Conservation (phyloP, 345 rosid species). For the Draba incana region DNA sequence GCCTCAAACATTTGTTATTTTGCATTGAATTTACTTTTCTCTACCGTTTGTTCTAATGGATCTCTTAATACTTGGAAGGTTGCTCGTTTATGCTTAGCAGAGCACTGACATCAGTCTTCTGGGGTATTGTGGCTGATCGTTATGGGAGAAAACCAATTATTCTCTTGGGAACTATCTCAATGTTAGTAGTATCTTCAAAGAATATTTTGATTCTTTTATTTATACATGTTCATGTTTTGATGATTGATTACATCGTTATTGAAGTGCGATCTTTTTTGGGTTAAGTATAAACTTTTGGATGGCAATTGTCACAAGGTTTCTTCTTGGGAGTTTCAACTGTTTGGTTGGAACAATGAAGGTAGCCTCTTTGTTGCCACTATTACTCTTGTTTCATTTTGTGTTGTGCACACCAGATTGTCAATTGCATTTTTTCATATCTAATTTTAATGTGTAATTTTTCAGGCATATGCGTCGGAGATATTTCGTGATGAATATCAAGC, state of each 20-base stretch:
- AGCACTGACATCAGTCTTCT: slow-evolving; percentile 83
- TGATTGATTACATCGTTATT: neutral
- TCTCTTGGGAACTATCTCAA: slow-evolving; percentile 64
- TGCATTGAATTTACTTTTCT: slow-evolving; percentile 5
- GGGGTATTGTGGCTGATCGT: slow-evolving; percentile 88
- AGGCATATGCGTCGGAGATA: slow-evolving; percentile 87
- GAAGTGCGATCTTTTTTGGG: slow-evolving; percentile 84
- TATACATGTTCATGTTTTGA: neutral
- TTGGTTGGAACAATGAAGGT: slow-evolving; percentile 86
- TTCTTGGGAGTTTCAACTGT: slow-evolving; percentile 82
- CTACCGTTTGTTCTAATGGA: slow-evolving; percentile 27
- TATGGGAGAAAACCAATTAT: slow-evolving; percentile 90
- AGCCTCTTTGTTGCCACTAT: no score
- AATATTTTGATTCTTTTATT: neutral
- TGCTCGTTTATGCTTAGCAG: slow-evolving; percentile 89
- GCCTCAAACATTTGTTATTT: slow-evolving; percentile 1
- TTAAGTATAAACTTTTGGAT: slow-evolving; percentile 87
- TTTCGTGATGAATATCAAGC: slow-evolving; percentile 83
- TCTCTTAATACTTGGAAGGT: slow-evolving; percentile 47
- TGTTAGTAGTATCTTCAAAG: slow-evolving; percentile 57
- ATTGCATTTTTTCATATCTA: neutral
- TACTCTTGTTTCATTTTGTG: slow-evolving; percentile 39
- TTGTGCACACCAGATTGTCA: neutral
- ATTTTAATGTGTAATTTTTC: slow-evolving; percentile 12
- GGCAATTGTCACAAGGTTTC: slow-evolving; percentile 83